Conservation (phyloP, 2,329 filamentous ascomycete species). For the Eutypa lata region DNA sequence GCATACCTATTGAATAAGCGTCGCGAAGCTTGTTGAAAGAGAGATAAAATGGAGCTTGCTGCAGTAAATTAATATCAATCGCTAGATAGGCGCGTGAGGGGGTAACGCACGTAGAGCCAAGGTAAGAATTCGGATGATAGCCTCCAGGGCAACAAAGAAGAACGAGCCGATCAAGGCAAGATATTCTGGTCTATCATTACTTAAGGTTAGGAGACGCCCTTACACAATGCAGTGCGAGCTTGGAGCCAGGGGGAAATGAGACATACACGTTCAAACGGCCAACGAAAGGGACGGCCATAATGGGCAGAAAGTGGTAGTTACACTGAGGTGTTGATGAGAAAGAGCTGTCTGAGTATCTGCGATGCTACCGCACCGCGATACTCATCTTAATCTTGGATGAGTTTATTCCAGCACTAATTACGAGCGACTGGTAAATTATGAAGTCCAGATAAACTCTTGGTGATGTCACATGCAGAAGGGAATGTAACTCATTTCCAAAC, state of each 20-base stretch:
- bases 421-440: neutral
- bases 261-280: slow-evolving; percentile 38
- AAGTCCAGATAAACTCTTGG: neutral
- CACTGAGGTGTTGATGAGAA: neutral
- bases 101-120: slow-evolving; percentile 72
- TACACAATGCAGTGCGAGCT: neutral
- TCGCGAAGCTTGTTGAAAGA: slow-evolving; percentile 81
- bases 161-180: slow-evolving; percentile 82
- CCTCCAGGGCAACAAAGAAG: slow-evolving; percentile 76
- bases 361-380: neutral
- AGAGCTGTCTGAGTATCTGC: neutral
- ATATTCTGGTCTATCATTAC: slow-evolving; percentile 68
- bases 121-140: slow-evolving; percentile 79
- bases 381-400: neutral
- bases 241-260: neutral
- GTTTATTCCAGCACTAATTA: too few species aligned
- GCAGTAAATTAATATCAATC: slow-evolving; percentile 17
- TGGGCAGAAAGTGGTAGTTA: slow-evolving; percentile 10
- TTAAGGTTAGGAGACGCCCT: slow-evolving; percentile 8
- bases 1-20: slow-evolving; percentile 77
- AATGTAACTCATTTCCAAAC: neutral
- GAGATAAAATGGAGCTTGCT: slow-evolving; percentile 75
- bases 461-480: neutral
- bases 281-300: slow-evolving; percentile 38
- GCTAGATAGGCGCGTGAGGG: slow-evolving; percentile 2